Base-by-base conservation (phyloP, 352 stramenopile species). In the Pythium scleroteichum region DNA sequence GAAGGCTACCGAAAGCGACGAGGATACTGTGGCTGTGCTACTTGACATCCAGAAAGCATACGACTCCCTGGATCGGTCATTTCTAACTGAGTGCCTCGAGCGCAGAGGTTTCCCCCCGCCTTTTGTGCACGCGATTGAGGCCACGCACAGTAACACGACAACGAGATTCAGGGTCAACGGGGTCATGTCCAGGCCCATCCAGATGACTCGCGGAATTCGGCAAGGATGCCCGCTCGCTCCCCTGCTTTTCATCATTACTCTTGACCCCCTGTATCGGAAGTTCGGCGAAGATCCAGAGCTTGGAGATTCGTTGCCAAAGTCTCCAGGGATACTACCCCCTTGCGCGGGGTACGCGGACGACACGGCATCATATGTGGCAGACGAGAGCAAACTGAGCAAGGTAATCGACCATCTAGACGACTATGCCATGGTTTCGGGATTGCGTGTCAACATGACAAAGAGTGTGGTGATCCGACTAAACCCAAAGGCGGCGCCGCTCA, bases 21-120 rank as follows among this genome's bases (percentile, higher is more conserved):
- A n/a, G n/a, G n/a, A n/a, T n/a, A n/a, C n/a, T n/a, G 27, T 39
- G 2, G 55, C 55, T 6, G 44, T 54, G 1, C 55, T 62, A 24
- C 29, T 62, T 8, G 55, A 62, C 32, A 41, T 62, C 45, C 5
- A 14, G 1, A 62, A 62, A 22, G 55, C 55, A 3, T 62, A 62
- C 24, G 55, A 62, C 33, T 54, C 55, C 4, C 4, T 62, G 20
- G n/a, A 48, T 12, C 23, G 55, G 4, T 2, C 3, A 3, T 62
- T 41, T 24, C 42, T 62, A 2, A 6, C 26, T 20, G 2, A 17
- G 10, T 23, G 14, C 5, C 24, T 62, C 0, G 4, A 14, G 13
- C 2, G 10, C 12, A 26, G n/a, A 1, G 29, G 45, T 2, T 48
- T 55, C 19, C 55, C 55, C 1, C 2, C 12, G 1, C 4, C 4